A percentile compares a stretch with the other conserved stretches of the same genome.
Evolutionary conservation across 1,284 basidiomycete species (phyloP).

Genomic region (Marasmius tenuissimus): DNA sequence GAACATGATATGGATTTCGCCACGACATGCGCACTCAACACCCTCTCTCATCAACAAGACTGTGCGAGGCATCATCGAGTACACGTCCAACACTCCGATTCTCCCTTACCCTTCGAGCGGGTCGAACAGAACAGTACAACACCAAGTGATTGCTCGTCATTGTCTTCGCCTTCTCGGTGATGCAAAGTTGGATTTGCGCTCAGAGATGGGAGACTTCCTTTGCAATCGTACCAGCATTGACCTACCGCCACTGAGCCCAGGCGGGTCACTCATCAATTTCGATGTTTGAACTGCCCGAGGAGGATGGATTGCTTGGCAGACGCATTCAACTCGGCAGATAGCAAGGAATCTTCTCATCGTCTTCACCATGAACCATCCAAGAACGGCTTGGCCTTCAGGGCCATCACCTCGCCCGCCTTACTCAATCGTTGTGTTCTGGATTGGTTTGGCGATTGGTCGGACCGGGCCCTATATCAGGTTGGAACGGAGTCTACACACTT

Average conservation of each 20-base stretch:
- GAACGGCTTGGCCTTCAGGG: conserved; percentile 91
- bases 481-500: conserved; percentile 93
- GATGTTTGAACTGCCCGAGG: conserved; percentile 87
- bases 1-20: conserved; percentile 99
- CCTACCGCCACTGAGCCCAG: conserved; percentile 73
- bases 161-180: conserved; percentile 98
- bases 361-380: conserved; percentile 99
- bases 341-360: conserved; percentile 96
- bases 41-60: conserved; percentile 97
- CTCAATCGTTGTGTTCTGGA: conserved; percentile 98
- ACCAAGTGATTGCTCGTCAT: conserved; percentile 90
- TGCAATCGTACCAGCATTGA: conserved; percentile 88
- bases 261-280: conserved; percentile 91
- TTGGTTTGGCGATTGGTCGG: conserved; percentile 99
- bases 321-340: conserved; percentile 90
- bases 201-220: conserved; percentile 89
- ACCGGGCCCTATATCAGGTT: conserved; percentile 96
- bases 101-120: conserved; percentile 83
- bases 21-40: conserved; percentile 86
- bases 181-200: conserved; percentile 85
- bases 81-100: conserved; percentile 94
- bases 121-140: conserved; percentile 92
- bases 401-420: conserved; percentile 94
- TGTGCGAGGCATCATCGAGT: conserved; percentile 90
- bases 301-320: conserved; percentile 93